A percentile compares a stretch with the other conserved stretches of the same genome.
These are phyloP conservation scores for Royoungia palumana DNA, from an alignment of 768 basidiomycete genomes.

Conservation along the genomic window DNA sequence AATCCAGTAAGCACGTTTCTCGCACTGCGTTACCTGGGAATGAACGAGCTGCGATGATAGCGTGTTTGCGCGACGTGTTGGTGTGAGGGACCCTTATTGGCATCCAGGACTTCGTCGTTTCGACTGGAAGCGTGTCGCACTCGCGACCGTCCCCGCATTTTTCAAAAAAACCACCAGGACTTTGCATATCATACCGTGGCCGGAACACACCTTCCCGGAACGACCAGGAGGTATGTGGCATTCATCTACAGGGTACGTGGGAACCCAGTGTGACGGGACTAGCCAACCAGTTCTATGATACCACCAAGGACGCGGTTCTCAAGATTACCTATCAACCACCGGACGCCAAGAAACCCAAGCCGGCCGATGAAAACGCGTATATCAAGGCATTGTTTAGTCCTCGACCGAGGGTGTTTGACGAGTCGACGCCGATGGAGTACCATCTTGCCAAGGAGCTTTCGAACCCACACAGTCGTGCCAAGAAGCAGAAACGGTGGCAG, in stretches of 20 bases:
- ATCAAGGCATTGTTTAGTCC: constrained; percentile 51
- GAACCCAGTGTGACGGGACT: constrained; percentile 4
- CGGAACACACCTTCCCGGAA: constrained; percentile 45
- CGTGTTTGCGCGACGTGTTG: constrained; percentile 73
- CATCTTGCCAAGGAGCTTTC: constrained; percentile 67
- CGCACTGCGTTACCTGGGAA: neutral
- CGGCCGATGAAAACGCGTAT: constrained; percentile 53
- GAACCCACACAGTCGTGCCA: constrained; percentile 80
- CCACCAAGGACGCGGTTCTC: constrained; percentile 54
- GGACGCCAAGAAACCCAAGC: constrained; percentile 34
- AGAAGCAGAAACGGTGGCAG: constrained; percentile 78
- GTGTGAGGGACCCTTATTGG: constrained; percentile 60
- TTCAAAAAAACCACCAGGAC: constrained; percentile 32
- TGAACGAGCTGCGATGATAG: constrained; percentile 35
- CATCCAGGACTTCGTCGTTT: constrained; percentile 51
- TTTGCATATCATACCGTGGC: constrained; percentile 65
- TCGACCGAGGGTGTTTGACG: constrained; percentile 42
- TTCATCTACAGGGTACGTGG: neutral
- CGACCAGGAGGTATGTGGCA: constrained; percentile 25
- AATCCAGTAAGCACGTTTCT: constrained; percentile 42
- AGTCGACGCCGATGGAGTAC: constrained; percentile 58
- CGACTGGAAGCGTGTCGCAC: constrained; percentile 72
- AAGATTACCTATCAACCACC: constrained; percentile 73
- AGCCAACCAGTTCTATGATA: constrained; percentile 56
- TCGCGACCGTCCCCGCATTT: constrained; percentile 59